Evolutionary conservation across 192 early-diverging fungal species (phyloP).

Genomic region (Gryganskiella cystojenkinii): DNA sequence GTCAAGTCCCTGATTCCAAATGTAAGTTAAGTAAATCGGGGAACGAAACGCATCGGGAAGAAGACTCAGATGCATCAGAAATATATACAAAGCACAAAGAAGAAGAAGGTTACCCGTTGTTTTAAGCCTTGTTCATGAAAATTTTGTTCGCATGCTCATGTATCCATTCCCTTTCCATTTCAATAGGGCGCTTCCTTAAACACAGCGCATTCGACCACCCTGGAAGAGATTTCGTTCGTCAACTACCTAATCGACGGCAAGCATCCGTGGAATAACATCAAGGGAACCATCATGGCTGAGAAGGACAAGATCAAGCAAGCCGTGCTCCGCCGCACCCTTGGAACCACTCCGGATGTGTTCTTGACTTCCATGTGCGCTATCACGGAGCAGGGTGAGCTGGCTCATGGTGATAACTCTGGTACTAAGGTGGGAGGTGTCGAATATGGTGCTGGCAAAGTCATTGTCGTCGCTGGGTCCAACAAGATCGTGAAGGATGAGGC

Average conservation of each 20-base stretch:
- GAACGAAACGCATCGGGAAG: too few species aligned
- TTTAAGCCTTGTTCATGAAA: background rate
- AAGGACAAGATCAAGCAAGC: constrained; percentile 28
- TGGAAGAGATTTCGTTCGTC: constrained; percentile 41
- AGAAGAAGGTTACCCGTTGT: background rate
- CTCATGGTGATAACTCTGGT: constrained; percentile 23
- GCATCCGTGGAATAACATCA: constrained; percentile 36
- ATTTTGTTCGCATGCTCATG: background rate
- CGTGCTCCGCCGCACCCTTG: constrained; percentile 23
- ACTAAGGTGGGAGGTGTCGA: constrained; percentile 34
- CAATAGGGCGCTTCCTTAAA: constrained; percentile 17
- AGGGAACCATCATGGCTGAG: constrained; percentile 21
- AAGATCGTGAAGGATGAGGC: constrained; percentile 50
- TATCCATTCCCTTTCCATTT: background rate
- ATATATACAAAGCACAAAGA: too few species aligned
- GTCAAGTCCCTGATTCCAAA: constrained; percentile 29
- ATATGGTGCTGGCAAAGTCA: constrained; percentile 15
- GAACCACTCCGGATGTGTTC: constrained; percentile 38
- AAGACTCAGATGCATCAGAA: too few species aligned
- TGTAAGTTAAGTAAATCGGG: too few species aligned
- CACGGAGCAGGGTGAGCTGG: constrained; percentile 30
- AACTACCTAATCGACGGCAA: constrained; percentile 25
- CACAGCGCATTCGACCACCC: constrained; percentile 35
- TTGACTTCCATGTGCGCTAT: constrained; percentile 35
- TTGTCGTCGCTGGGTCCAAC: constrained; percentile 41